Percentiles rank a stretch among this genome's conserved stretches.
phyloP scores from a whole-genome alignment of 441 rosid genomes.

The Sinapis alba region DNA sequence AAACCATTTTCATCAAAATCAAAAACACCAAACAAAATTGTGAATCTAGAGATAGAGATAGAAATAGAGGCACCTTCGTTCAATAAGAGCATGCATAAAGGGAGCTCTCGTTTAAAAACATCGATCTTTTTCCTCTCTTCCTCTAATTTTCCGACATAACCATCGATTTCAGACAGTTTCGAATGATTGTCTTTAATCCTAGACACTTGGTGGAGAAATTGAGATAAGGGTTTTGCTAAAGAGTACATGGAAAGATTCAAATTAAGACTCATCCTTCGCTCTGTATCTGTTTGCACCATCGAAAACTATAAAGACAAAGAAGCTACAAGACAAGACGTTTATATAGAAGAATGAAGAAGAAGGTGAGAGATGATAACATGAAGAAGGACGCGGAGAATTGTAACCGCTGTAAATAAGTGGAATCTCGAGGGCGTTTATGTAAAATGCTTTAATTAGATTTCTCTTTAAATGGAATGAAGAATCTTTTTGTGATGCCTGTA shows the following conservation, averaged over 20 bases:
- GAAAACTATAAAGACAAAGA: constrained; percentile 32
- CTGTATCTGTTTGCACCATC: constrained; percentile 33
- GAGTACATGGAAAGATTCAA: no score
- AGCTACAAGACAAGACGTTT: constrained; percentile 18
- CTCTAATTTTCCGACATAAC: no score
- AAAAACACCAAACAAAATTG: not conserved
- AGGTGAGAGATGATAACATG: not conserved
- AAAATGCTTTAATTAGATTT: not conserved
- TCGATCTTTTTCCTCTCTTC: constrained; percentile 30
- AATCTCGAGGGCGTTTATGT: constrained; percentile 40
- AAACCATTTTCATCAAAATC: no score
- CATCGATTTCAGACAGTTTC: no score
- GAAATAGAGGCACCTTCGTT: constrained; percentile 42
- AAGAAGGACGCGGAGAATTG: constrained; percentile 50
- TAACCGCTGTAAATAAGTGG: constrained; percentile 38
- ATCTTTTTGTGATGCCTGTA: constrained; percentile 45
- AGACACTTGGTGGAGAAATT: constrained; percentile 14
- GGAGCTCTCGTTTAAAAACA: constrained; percentile 66
- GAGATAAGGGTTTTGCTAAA: no score
- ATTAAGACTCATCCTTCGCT: constrained; percentile 33
- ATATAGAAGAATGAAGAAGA: constrained; percentile 22
- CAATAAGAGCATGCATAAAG: constrained; percentile 59
- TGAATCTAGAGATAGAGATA: not conserved
- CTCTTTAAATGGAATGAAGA: constrained; percentile 44
- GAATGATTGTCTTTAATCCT: no score